Evolutionary conservation across 2,329 filamentous ascomycete species (phyloP).

Genomic region (Tricladium varicosporioides): DNA sequence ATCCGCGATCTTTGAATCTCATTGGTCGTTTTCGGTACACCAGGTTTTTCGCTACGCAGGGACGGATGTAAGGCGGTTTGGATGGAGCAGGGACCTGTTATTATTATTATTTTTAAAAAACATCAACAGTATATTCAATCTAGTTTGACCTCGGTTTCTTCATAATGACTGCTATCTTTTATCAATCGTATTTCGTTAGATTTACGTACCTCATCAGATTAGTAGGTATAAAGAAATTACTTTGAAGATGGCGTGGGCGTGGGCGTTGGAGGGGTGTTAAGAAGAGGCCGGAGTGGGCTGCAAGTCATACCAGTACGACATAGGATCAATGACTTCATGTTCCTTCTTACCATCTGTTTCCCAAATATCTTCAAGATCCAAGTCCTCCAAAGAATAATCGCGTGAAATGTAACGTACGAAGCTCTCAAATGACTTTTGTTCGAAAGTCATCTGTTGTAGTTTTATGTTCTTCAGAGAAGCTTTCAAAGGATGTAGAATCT

Average conservation of each 20-base stretch:
- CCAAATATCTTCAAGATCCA: not conserved
- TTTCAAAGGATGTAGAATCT: not conserved
- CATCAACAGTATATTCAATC: not conserved
- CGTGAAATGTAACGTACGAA: not conserved
- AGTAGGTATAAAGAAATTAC: not conserved
- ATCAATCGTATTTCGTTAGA: not conserved
- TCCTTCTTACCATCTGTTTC: not conserved
- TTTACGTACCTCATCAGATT: not conserved
- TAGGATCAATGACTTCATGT: not conserved
- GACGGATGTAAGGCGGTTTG: not conserved
- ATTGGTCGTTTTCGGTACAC: slow-evolving; percentile 14
- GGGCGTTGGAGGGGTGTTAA: not conserved
- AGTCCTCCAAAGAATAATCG: not conserved
- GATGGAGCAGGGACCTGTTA: no score
- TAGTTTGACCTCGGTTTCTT: not conserved
- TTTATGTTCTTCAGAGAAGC: not conserved
- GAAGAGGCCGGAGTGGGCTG: not conserved
- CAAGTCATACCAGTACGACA: not conserved
- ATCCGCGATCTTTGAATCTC: slow-evolving; percentile 11
- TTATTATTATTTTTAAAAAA: not conserved
- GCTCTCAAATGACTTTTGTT: not conserved
- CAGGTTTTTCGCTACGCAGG: slow-evolving; percentile 5
- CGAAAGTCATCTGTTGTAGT: not conserved
- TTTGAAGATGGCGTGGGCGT: not conserved
- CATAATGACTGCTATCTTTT: not conserved